Conservation (phyloP, 179 eudicot genomes). For the Vitellaria paradoxa region DNA sequence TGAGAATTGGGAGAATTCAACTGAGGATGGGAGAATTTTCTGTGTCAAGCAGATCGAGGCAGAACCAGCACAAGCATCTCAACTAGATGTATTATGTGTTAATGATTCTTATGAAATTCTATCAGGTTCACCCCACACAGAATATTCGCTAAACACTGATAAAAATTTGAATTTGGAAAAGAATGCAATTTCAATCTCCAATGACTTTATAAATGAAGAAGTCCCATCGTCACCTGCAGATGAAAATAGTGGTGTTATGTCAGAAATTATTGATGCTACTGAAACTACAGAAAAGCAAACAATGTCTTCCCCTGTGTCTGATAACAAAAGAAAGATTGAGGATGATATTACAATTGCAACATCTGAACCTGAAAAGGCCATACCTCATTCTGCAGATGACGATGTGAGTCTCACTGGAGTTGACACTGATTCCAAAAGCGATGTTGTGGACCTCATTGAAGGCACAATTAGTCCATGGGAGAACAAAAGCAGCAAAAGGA, state of each 20-base stretch:
- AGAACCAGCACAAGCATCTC: conserved; percentile 6
- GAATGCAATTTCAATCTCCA: not conserved
- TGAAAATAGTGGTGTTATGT: conserved; percentile 14
- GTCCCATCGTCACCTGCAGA: conserved; percentile 8
- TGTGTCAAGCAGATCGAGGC: not conserved
- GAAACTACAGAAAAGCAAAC: conserved; percentile 17
- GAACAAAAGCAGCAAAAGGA: conserved; percentile 33
- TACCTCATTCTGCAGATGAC: conserved; percentile 16
- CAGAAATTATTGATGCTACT: conserved; percentile 8
- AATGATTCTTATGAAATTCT: conserved; percentile 2
- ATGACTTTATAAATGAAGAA: conserved; percentile 8
- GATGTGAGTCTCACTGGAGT: conserved; percentile 19
- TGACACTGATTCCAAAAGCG: conserved; percentile 27
- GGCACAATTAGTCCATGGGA: conserved; percentile 36
- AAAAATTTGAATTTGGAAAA: not conserved
- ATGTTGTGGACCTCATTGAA: conserved; percentile 39
- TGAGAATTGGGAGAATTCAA: conserved; percentile 5
- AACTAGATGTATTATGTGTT: conserved; percentile 9
- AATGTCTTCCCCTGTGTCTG: conserved; percentile 5
- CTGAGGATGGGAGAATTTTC: not conserved
- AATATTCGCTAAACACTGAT: not conserved
- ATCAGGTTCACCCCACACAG: not conserved
- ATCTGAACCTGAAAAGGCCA: conserved; percentile 22
- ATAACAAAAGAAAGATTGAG: conserved; percentile 17
- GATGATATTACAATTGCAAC: conserved; percentile 21